Evolutionary conservation across 768 basidiomycete genomes (phyloP).

Genomic region (Gloeopeniophorella convolvens): DNA sequence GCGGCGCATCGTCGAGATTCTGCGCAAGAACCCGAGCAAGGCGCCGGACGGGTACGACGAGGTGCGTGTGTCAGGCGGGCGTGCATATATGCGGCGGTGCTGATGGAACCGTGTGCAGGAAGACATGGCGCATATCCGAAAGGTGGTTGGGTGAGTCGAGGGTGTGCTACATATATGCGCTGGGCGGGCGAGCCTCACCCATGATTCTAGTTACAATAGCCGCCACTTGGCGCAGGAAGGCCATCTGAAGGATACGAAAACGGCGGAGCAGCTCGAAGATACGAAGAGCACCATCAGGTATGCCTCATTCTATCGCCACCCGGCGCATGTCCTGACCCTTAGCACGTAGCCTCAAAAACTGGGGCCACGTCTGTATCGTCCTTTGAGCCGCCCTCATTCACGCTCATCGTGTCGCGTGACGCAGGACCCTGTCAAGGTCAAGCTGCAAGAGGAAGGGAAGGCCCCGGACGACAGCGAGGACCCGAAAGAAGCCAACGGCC

Average conservation of each 20-base stretch:
- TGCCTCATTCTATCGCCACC: not conserved
- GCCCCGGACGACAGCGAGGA: not conserved
- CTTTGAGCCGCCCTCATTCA: not conserved
- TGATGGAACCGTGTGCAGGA: conserved; percentile 17
- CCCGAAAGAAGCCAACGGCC: not conserved
- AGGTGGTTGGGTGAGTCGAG: conserved; percentile 27
- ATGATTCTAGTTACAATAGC: conserved; percentile 24
- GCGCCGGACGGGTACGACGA: conserved; percentile 28
- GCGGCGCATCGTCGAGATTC: conserved; percentile 29
- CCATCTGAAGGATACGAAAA: conserved; percentile 29
- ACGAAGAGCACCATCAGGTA: conserved; percentile 31
- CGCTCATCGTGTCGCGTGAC: too few relatives aligned
- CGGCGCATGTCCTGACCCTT: not conserved
- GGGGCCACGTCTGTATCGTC: conserved; percentile 28
- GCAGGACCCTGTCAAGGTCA: conserved; percentile 28
- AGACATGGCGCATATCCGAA: conserved; percentile 30
- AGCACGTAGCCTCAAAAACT: conserved; percentile 27
- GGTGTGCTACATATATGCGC: too few relatives aligned
- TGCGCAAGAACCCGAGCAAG: conserved; percentile 30
- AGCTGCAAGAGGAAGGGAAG: conserved; percentile 16
- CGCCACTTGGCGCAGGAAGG: conserved; percentile 30
- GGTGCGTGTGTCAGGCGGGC: conserved; percentile 4
- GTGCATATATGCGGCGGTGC: not conserved
- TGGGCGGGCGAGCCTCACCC: not conserved
- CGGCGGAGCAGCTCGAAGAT: conserved; percentile 27